These are phyloP conservation scores for Capronia epimyces DNA, from an alignment of 2,329 filamentous ascomycete genomes.

Conservation along the genomic window DNA sequence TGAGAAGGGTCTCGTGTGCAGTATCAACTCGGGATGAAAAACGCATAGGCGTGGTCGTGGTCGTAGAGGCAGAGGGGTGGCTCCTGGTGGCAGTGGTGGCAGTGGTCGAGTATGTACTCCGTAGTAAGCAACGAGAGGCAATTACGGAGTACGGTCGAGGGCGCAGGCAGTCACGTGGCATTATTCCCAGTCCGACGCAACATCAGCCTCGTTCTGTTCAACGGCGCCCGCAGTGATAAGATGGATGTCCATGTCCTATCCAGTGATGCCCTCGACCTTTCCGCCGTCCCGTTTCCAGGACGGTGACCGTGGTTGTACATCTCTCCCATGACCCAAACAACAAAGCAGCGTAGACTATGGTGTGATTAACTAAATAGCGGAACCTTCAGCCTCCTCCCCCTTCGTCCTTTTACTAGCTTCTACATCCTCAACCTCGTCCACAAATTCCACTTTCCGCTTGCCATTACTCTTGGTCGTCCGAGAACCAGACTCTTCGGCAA, in stretches of 20 bases:
- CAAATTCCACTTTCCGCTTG: conserved; percentile 27
- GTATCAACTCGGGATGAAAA: neutral
- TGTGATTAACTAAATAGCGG: neutral
- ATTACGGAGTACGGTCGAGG: too few species aligned
- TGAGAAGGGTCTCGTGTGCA: neutral
- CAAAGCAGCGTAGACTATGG: neutral
- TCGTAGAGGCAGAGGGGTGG: too few species aligned
- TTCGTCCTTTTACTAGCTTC: conserved; percentile 21
- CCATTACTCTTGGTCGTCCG: conserved; percentile 12
- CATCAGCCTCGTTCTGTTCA: too few species aligned
- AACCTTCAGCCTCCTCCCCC: conserved; percentile 21
- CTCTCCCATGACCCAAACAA: conserved; percentile 1
- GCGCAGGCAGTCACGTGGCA: too few species aligned
- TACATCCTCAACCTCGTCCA: conserved; percentile 19
- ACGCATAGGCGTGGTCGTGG: neutral
- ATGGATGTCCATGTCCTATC: neutral
- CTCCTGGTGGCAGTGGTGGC: too few species aligned
- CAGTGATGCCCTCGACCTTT: neutral
- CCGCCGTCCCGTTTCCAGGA: neutral
- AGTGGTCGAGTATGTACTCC: too few species aligned
- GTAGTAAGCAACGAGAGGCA: too few species aligned
- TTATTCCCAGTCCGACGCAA: too few species aligned
- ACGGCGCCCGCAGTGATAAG: too few species aligned
- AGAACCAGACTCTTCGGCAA: conserved; percentile 5
- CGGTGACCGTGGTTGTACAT: neutral